Evolutionary conservation across 2,329 filamentous ascomycete species (phyloP).

Genomic region (Colletotrichum sp.): DNA sequence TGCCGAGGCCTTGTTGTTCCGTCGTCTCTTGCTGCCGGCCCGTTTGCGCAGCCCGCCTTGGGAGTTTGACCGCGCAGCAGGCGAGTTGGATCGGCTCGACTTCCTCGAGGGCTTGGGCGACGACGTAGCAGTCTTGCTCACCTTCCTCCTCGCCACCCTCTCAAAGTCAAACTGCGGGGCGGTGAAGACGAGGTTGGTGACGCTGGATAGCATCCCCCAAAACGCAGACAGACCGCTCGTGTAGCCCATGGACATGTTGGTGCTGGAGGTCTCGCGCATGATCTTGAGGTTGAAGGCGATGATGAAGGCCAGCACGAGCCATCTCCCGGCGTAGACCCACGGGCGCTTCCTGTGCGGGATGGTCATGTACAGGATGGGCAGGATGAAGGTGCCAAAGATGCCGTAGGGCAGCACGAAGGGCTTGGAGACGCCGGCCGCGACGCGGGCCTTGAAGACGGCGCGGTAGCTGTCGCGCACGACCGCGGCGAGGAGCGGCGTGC

Average conservation of each 20-base stretch:
- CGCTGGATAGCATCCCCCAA: constrained; percentile 56
- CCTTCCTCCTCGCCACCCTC: constrained; percentile 47
- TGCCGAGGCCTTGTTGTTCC: not conserved
- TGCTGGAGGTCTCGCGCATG: constrained; percentile 48
- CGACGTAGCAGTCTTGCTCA: not conserved
- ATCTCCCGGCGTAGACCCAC: constrained; percentile 56
- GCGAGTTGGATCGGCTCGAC: not conserved
- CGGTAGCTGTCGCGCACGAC: constrained; percentile 36
- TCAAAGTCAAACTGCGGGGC: constrained; percentile 62
- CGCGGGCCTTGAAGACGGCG: constrained; percentile 36
- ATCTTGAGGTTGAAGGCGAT: constrained; percentile 49
- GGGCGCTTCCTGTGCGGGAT: constrained; percentile 57
- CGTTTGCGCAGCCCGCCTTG: not conserved
- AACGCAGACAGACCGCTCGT: constrained; percentile 51
- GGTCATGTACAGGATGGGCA: constrained; percentile 60
- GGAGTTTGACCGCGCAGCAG: not conserved
- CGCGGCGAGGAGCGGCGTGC: constrained; percentile 18
- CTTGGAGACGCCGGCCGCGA: constrained; percentile 42
- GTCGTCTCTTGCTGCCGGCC: constrained; percentile 6
- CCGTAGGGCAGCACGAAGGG: constrained; percentile 60
- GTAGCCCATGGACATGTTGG: constrained; percentile 57
- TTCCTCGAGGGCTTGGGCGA: not conserved
- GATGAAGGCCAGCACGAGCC: constrained; percentile 51
- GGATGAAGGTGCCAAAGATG: constrained; percentile 49
- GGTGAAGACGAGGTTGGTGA: constrained; percentile 58